Percentiles rank a stretch among this genome's conserved stretches.
Evolutionary conservation across 148 eudicot genomes (phyloP).

Genomic region (Vaccinium corymbosum): DNA sequence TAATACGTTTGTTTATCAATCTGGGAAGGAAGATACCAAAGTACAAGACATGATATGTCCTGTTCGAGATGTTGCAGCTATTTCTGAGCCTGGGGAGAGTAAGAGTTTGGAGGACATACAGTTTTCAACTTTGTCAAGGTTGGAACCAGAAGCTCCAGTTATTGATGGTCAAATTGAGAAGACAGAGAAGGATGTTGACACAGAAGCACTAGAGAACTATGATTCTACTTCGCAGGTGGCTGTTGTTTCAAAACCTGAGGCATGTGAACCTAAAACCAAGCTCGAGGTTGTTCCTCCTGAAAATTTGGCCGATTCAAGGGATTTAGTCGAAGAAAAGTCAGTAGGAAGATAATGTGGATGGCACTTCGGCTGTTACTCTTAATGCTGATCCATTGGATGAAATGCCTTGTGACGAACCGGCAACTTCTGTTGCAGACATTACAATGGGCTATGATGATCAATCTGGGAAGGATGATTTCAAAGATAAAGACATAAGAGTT

Average conservation of each 20-base stretch:
- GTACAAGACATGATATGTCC: not conserved
- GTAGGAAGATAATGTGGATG: not conserved
- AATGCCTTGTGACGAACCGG: not conserved
- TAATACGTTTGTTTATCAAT: slow-evolving; percentile 3
- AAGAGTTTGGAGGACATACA: slow-evolving; percentile 9
- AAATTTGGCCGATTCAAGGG: not conserved
- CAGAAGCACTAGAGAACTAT: slow-evolving; percentile 17
- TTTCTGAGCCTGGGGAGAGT: slow-evolving; percentile 10
- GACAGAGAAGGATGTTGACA: slow-evolving; percentile 10
- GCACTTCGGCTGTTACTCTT: not conserved
- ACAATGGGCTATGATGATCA: slow-evolving; percentile 9
- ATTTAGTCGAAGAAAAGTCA: not conserved
- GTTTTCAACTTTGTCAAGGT: not conserved
- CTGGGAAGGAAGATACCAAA: slow-evolving; percentile 1
- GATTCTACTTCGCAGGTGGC: slow-evolving; percentile 16
- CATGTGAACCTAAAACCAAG: not conserved
- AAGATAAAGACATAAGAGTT: not conserved
- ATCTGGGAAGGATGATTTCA: not conserved
- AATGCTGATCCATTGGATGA: not conserved
- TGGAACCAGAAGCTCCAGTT: slow-evolving; percentile 17
- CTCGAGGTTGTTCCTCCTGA: not conserved
- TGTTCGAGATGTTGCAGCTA: slow-evolving; percentile 9
- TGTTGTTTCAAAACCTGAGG: slow-evolving; percentile 10
- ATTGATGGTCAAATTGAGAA: slow-evolving; percentile 7
- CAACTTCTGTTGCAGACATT: slow-evolving; percentile 3